Base-by-base conservation (phyloP, 192 early-diverging fungal species). In the Podila clonocystis region DNA sequence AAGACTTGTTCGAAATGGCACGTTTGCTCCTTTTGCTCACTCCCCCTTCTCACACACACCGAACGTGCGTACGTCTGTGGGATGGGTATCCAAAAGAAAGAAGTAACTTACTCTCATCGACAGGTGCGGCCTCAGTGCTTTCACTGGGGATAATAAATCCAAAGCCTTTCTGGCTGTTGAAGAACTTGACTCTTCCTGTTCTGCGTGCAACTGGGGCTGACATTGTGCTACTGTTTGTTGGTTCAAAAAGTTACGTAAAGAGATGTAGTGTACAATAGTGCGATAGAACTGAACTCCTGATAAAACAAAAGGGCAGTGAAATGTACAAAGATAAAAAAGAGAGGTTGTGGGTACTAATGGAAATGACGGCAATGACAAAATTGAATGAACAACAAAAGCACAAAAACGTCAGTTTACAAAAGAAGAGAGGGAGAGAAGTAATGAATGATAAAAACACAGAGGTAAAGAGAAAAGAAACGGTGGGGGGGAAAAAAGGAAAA, bases 131-230 rank as follows among this genome's bases (percentile, higher is more conserved):
- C 36, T 86, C 85, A 38, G 86, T 86, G 60, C 68, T 74, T 38
- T 91, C 89, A 64, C 87, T 84, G 13, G 93, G 92, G 62, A 96
- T 90, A 63, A 97, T 94, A 82, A 97, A 97, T 1, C 95, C 95
- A 78, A 92, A 97, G 57, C 95, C 95, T 82, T 96, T 96, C 76
- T 90, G 88, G 70, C 87, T 87, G 70, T 93, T 95, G 84, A 96
- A 96, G 75, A 96, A 96, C 89, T 96, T 96, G 82, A 95, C 94
- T 34, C 72, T 82, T 36, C 92, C 91, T 67, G 73, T 83, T 61
- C 83, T 86, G 55, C 88, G 85, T 45, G 71, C 55, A 26, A 65
- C 50, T 58, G 70, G 29, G 29, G 65, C 41, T 50, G 82, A 77
- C 78, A 75, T 82, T 60, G 41, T 70, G 34, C 34, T 36, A n/a